Base-by-base conservation (phyloP, 768 basidiomycete genomes). In the Leccinum rimulosum region DNA sequence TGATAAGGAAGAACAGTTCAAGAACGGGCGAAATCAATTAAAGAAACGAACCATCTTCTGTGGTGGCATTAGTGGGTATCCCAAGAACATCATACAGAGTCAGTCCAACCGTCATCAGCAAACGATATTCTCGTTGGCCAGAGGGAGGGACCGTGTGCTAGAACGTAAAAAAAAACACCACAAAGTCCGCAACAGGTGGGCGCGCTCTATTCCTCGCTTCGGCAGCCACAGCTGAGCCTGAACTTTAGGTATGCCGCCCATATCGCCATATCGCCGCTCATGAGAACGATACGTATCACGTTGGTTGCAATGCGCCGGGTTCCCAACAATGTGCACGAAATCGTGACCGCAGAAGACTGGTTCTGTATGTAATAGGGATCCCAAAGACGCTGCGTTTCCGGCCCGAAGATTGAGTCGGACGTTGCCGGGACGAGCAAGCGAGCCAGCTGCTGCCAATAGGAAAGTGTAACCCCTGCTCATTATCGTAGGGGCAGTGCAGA, bases 41-140 rank as follows among this genome's bases (percentile, higher is more conserved):
- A 33, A 17, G 51, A 51, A 31, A 70, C 80, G 59, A 56, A 82
- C 84, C 75, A 58, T 85, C 82, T n/a, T 84, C 83, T 28, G 75
- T 73, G 54, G 79, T 74, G 56, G 82, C 82, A 51, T 74, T 72
- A 27, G 64, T 70, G 11, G 73, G 62, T 55, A 84, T 74, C 31
- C 77, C 82, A 62, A 85, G 78, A 55, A 80, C 72, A 54, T 81
- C 68, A 45, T 79, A 78, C 28, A 76, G 63, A 14, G 74, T 73
- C 64, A 75, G 33, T 58, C 70, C 74, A 48, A 75, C 51, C 43
- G 63, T 59, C 74, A 74, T 73, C 62, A 59, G 58, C 62, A 40
- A 57, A 30, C 9, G 30, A 54, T 3, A 50, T 15, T 38, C 53
- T 17, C 54, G 56, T 50, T 36, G 35, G 47, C 22, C 36, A 3